Evolutionary conservation across 331 rosid genomes (phyloP).

Genomic region (Pyrus hybrid): DNA sequence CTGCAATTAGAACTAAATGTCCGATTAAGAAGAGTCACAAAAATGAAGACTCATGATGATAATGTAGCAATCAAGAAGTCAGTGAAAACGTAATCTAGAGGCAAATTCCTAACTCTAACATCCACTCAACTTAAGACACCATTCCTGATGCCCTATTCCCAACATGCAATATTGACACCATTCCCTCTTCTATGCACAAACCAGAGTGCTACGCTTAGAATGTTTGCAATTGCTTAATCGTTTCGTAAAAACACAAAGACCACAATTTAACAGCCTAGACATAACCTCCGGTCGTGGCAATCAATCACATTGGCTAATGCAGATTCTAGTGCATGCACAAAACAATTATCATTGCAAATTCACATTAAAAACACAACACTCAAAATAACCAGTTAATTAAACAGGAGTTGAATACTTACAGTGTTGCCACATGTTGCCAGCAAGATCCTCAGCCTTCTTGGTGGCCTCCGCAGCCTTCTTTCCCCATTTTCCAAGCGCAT

Average conservation of each 20-base stretch:
- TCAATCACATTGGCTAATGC: background rate
- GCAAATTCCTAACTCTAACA: background rate
- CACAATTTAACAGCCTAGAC: background rate
- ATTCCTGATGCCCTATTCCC: background rate
- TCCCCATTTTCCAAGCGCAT: slow-evolving; percentile 77
- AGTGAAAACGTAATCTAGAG: background rate
- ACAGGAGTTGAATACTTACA: slow-evolving; percentile 29
- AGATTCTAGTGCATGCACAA: background rate
- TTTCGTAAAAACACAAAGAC: background rate
- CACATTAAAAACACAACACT: background rate
- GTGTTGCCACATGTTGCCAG: slow-evolving; percentile 99
- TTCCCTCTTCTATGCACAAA: background rate
- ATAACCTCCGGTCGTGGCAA: background rate
- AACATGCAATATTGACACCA: background rate
- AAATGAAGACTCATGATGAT: background rate
- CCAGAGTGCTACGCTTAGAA: background rate
- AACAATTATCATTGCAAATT: background rate
- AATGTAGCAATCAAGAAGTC: background rate
- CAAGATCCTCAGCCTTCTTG: slow-evolving; percentile 92
- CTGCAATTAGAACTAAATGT: background rate
- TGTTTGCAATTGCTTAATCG: background rate
- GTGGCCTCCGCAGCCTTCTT: slow-evolving; percentile 96
- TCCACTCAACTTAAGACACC: background rate
- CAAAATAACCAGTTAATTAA: background rate
- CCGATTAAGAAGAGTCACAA: background rate